Percentiles rank a stretch among this genome's conserved stretches.
Evolutionary conservation across 2,329 filamentous ascomycete species (phyloP).

Genomic region (Capronia epimyces): DNA sequence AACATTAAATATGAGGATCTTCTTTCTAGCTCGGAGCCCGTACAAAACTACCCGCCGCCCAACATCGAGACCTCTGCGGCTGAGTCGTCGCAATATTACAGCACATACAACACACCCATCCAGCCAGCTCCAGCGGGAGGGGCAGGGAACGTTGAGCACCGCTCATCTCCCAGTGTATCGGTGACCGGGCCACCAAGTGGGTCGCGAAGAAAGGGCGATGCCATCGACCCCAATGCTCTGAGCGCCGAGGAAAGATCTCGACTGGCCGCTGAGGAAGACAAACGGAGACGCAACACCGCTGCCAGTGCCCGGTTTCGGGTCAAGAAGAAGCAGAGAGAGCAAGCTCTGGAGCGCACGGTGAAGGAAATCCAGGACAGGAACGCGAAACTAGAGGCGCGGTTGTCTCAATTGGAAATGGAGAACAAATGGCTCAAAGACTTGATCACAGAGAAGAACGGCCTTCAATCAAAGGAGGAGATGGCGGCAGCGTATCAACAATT

Average conservation of each 20-base stretch:
- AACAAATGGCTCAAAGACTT: slow-evolving; percentile 78
- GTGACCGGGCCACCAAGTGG: not conserved
- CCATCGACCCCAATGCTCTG: slow-evolving; percentile 30
- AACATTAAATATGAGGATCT: slow-evolving; percentile 29
- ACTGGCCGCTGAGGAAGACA: slow-evolving; percentile 77
- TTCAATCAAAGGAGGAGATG: slow-evolving; percentile 39
- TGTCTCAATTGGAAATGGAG: slow-evolving; percentile 73
- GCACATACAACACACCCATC: slow-evolving; percentile 28
- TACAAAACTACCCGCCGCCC: slow-evolving; percentile 15
- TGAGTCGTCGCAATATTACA: slow-evolving; percentile 22
- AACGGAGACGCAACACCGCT: slow-evolving; percentile 81
- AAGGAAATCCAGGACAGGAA: slow-evolving; percentile 82
- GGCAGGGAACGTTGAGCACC: slow-evolving; percentile 16
- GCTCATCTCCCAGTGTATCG: slow-evolving; percentile 6
- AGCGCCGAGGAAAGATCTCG: slow-evolving; percentile 67
- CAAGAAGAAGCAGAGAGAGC: slow-evolving; percentile 94
- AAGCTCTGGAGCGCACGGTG: slow-evolving; percentile 73
- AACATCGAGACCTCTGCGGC: slow-evolving; percentile 19
- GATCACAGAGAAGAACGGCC: slow-evolving; percentile 72
- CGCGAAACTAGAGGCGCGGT: slow-evolving; percentile 62
- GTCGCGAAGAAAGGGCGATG: slow-evolving; percentile 15
- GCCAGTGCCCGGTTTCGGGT: slow-evolving; percentile 83
- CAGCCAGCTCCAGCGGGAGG: slow-evolving; percentile 25
- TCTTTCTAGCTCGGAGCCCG: slow-evolving; percentile 14
- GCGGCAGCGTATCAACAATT: slow-evolving; percentile 39